Evolutionary conservation across 306 rosid genomes (phyloP).

Genomic region (Pyrus bretschneideri): DNA sequence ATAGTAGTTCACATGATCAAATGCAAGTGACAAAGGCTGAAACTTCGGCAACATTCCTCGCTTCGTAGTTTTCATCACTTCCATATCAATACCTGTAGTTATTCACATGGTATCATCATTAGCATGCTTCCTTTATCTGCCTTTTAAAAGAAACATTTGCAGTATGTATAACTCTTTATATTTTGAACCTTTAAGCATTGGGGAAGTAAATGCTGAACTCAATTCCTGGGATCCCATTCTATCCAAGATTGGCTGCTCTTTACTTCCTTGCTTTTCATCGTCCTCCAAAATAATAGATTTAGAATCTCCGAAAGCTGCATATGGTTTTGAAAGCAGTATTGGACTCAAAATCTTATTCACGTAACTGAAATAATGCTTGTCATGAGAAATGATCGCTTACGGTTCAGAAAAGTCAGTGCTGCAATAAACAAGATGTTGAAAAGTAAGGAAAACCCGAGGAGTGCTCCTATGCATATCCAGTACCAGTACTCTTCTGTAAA

Average conservation of each 20-base stretch:
- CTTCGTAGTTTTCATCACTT: background rate
- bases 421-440: slow-evolving; percentile 41
- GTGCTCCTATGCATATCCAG: slow-evolving; percentile 44
- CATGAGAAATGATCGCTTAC: slow-evolving; percentile 19
- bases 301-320: slow-evolving; percentile 2
- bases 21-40: slow-evolving; percentile 15
- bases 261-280: background rate
- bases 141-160: background rate
- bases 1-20: slow-evolving; percentile 5
- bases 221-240: background rate
- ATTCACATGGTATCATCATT: background rate
- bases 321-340: background rate
- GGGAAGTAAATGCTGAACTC: slow-evolving; percentile 20
- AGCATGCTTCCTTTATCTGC: background rate
- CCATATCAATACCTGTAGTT: slow-evolving; percentile 1
- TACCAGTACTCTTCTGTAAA: slow-evolving; percentile 27
- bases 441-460: slow-evolving; percentile 27
- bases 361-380: background rate
- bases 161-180: background rate
- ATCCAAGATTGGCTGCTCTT: background rate
- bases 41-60: slow-evolving; percentile 5
- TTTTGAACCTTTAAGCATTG: slow-evolving; percentile 3
- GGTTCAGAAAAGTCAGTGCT: slow-evolving; percentile 49
- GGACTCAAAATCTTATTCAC: background rate
- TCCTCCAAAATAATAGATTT: slow-evolving; percentile 6